These are phyloP conservation scores for Neostapfia colusana DNA, from an alignment of 176 grass and related monocot species.

Conservation along the genomic window DNA sequence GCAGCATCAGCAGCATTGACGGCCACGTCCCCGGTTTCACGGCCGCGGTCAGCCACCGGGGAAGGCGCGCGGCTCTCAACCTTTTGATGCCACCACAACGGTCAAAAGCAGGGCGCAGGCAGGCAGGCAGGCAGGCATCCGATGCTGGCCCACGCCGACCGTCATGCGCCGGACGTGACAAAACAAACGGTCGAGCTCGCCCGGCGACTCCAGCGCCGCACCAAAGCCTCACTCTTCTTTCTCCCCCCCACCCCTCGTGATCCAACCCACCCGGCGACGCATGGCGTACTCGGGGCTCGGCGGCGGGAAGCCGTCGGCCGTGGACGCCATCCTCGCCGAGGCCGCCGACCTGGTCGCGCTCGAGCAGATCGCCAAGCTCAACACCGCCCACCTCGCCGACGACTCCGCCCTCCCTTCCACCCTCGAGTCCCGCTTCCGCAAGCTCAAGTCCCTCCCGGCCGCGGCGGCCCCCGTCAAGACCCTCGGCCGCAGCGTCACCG, in stretches of 20 bases:
- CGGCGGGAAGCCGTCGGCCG: constrained; percentile 35
- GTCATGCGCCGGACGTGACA: constrained; percentile 12
- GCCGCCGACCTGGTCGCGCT: constrained; percentile 61
- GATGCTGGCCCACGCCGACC: neutral
- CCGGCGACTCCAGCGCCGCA: neutral
- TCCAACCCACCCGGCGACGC: neutral
- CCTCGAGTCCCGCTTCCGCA: constrained; percentile 59
- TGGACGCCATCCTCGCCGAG: constrained; percentile 77
- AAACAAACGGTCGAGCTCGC: neutral
- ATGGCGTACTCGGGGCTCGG: constrained; percentile 44
- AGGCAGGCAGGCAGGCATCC: constrained; percentile 6
- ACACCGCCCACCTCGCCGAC: neutral
- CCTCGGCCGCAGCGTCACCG: constrained; percentile 31
- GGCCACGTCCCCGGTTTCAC: too few relatives aligned
- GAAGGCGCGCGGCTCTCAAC: neutral
- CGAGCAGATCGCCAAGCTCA: constrained; percentile 43
- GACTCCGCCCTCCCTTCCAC: neutral
- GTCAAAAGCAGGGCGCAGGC: neutral
- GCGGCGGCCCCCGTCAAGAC: neutral
- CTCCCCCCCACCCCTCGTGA: neutral
- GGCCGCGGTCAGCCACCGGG: neutral
- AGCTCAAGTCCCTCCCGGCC: constrained; percentile 80
- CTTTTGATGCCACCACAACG: constrained; percentile 33
- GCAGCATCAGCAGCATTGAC: too few relatives aligned
- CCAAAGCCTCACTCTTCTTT: neutral